Evolutionary conservation across 225 moss, liverwort and hornwort species (phyloP), one percentile per base, ranked within the genome.

Genomic region (Physcomitrium patens): DNA sequence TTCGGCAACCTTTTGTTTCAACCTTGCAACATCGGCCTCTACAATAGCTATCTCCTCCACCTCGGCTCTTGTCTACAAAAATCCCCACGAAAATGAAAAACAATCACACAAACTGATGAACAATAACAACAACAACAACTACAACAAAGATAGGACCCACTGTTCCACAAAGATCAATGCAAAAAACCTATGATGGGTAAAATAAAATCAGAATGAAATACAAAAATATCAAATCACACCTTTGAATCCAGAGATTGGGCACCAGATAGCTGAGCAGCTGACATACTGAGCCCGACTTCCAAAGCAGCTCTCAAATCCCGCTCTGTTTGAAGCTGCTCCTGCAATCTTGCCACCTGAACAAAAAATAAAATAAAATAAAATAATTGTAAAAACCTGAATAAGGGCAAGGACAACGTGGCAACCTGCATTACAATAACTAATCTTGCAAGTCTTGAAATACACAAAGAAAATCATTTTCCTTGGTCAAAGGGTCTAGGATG

Each of bases 1-100:
- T 50, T 97, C 97, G 57, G 94, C 89, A 44, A 97, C 94, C 78
- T 97, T 97, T 71, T 97, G 97, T 80, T 94, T 97, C 73, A 97
- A 78, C 67, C 91, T 86, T 19, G 97, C 94, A 52, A 97, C 97
- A 77, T 97, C 97, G 62, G 97, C 94, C 87, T 97, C 97, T 63
- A 97, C 97, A 54, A 85, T 76, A 14, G 94, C 97, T 65, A 97
- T 97, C 79, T 97, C 97, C 84, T 94, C 97, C 76, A 97, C 83
- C 84, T 97, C 97, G 28, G 94, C 97, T 65, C 92, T 85, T 31
- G 97, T 97, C 97, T 97, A 81, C 67, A 24, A 81, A 77, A 71
- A 9, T 22, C 48, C 26, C 62, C 55, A 62, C 14, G n/a, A 45
- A 7, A 16, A 74, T 23, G 12, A 23, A 17, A 57, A 27, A 28